Evolutionary conservation across 2,329 filamentous ascomycete species (phyloP).

Genomic region (Mycosphaerella arachidis): DNA sequence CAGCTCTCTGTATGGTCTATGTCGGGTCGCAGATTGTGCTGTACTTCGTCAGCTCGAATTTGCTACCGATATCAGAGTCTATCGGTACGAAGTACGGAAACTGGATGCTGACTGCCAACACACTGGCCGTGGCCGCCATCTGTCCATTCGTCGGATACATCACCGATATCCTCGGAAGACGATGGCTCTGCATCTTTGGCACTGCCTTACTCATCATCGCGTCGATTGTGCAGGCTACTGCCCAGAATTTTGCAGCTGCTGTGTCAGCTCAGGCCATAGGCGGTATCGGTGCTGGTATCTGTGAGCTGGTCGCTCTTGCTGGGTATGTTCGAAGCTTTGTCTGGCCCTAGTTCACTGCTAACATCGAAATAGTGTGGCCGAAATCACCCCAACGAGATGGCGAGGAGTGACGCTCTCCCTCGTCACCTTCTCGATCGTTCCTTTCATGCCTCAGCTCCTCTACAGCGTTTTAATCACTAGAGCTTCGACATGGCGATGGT

Average conservation of each 20-base stretch:
- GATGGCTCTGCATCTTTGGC: conserved; percentile 16
- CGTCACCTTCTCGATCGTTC: conserved; percentile 57
- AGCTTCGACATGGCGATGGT: conserved; percentile 49
- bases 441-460: conserved; percentile 58
- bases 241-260: conserved; percentile 15
- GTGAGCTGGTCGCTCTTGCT: conserved; percentile 20
- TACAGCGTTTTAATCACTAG: conserved; percentile 55
- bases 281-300: conserved; percentile 21
- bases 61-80: conserved; percentile 13
- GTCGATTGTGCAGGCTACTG: conserved; percentile 16
- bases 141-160: conserved; percentile 23
- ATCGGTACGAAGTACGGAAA: conserved; percentile 17
- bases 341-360: not conserved
- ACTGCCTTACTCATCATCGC: conserved; percentile 17
- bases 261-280: conserved; percentile 21
- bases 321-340: conserved; percentile 11
- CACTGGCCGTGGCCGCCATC: conserved; percentile 23
- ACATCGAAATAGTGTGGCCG: conserved; percentile 15
- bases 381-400: conserved; percentile 22
- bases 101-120: conserved; percentile 24
- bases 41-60: conserved; percentile 21
- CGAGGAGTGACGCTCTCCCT: conserved; percentile 23
- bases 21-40: conserved; percentile 23
- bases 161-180: conserved; percentile 20
- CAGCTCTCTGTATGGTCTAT: conserved; percentile 21